Conservation (phyloP, 495 filamentous ascomycete genomes). For the Hypoxylon perforatum region DNA sequence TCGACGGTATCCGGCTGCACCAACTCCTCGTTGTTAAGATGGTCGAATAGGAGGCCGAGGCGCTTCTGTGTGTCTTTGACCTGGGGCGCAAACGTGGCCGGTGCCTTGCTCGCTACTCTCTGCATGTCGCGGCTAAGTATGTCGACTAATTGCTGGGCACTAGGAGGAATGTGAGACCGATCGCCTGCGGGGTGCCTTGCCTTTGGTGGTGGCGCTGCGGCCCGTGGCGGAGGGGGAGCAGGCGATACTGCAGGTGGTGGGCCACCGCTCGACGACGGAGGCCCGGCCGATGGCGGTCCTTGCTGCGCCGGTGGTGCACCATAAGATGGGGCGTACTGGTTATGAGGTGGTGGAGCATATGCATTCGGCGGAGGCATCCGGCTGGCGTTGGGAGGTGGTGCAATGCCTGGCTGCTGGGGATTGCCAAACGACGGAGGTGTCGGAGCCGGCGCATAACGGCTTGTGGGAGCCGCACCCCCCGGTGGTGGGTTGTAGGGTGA, state of each 20-base stretch:
- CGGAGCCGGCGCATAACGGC: conserved; percentile 88
- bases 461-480: conserved; percentile 75
- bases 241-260: conserved; percentile 62
- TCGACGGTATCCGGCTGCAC: conserved; percentile 83
- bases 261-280: conserved; percentile 61
- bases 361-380: conserved; percentile 64
- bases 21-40: conserved; percentile 94
- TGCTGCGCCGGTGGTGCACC: conserved; percentile 41
- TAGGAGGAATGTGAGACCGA: conserved; percentile 84
- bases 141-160: conserved; percentile 80
- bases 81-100: conserved; percentile 81
- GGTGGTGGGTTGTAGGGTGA: conserved; percentile 93
- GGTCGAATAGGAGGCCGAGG: conserved; percentile 90
- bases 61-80: conserved; percentile 94
- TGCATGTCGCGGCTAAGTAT: conserved; percentile 87
- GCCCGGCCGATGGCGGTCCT: conserved; percentile 52
- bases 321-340: conserved; percentile 59
- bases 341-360: conserved; percentile 66
- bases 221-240: conserved; percentile 56
- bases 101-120: conserved; percentile 84
- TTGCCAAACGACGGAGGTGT: conserved; percentile 63
- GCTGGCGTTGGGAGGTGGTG: conserved; percentile 42
- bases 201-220: conserved; percentile 48
- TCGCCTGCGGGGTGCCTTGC: conserved; percentile 85
- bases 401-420: conserved; percentile 59